A percentile compares a stretch with the other conserved stretches of the same genome.
Conservation (phyloP, 768 basidiomycete species). For the Naematelia encephala region DNA sequence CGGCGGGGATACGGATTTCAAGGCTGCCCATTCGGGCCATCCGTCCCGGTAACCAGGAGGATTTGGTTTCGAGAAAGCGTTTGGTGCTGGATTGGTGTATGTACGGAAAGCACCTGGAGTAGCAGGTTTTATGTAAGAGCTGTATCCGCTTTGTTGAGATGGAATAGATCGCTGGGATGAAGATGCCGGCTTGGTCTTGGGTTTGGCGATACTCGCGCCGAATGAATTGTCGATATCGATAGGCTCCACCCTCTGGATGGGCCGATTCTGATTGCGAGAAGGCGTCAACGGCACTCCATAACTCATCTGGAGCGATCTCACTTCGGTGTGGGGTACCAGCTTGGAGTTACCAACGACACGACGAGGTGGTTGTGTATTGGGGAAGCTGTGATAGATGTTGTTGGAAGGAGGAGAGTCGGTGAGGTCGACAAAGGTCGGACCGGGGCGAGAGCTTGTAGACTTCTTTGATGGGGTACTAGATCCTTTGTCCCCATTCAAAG, state of each 20-base stretch:
- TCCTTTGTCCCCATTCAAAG: neutral
- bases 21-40: constrained; percentile 28
- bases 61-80: constrained; percentile 2
- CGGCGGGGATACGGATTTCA: constrained; percentile 3
- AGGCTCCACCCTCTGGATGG: neutral
- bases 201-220: constrained; percentile 14
- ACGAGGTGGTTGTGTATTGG: neutral
- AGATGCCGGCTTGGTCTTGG: neutral
- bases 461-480: neutral
- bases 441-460: neutral
- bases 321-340: neutral
- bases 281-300: neutral
- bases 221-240: constrained; percentile 8
- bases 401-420: constrained; percentile 14
- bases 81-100: neutral
- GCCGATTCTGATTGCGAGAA: neutral
- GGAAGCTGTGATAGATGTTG: neutral
- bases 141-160: constrained; percentile 4
- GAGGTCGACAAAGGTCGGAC: constrained; percentile 19
- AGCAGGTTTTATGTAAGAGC: constrained; percentile 39
- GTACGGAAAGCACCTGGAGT: constrained; percentile 26
- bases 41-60: constrained; percentile 3
- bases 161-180: neutral
- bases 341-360: neutral
- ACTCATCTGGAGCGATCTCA: neutral